These are phyloP conservation scores for Ogataea neopini DNA, from an alignment of 805 yeast genomes.

Conservation along the genomic window DNA sequence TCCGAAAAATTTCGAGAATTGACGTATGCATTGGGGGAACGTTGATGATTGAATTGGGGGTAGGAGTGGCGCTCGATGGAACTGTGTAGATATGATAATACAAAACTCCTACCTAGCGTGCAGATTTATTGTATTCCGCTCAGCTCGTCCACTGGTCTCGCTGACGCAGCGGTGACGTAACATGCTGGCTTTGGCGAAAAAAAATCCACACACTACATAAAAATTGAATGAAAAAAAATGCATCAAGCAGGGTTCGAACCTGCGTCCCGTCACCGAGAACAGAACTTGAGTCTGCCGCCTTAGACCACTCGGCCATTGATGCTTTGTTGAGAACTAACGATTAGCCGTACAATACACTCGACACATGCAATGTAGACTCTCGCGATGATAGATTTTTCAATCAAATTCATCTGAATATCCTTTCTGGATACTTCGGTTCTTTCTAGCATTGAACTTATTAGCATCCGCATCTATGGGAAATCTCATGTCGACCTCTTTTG, in stretches of 20 bases:
- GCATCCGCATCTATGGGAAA: slow-evolving; percentile 62
- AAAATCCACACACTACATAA: no score
- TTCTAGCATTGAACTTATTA: no score
- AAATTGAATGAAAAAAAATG: not conserved
- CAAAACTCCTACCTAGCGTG: no score
- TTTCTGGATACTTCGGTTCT: not conserved
- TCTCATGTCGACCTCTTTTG: slow-evolving; percentile 82
- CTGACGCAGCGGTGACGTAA: no score
- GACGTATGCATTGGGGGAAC: no score
- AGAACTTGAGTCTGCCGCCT: slow-evolving; percentile 11
- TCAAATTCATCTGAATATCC: not conserved
- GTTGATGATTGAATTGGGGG: no score
- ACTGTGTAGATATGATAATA: no score
- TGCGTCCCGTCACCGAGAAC: slow-evolving; percentile 10
- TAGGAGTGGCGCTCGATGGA: no score
- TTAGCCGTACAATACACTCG: not conserved
- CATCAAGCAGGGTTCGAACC: slow-evolving; percentile 10
- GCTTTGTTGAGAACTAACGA: not conserved
- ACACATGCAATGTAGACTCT: not conserved
- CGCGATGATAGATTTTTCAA: not conserved
- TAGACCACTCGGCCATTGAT: slow-evolving; percentile 10
- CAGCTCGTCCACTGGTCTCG: no score
- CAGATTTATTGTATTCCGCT: no score
- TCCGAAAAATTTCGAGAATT: no score
- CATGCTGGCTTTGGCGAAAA: no score